Conservation (phyloP, 176 grass and related monocot genomes). For the Oryza officinalis region DNA sequence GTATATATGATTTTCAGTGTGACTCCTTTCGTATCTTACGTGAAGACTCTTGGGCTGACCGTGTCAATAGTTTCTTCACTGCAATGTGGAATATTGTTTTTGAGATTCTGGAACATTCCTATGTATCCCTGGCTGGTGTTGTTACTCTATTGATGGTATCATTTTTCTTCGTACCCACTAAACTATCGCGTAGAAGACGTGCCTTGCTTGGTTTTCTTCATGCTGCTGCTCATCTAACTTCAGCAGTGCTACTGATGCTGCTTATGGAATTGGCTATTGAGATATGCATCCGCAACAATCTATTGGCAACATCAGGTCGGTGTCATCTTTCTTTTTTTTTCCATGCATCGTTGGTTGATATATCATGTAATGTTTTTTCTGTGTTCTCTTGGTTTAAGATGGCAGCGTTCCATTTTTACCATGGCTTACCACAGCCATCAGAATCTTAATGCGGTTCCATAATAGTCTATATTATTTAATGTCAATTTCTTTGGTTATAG, state of each 20-base stretch:
- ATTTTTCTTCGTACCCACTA: conserved; percentile 95
- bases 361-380: conserved; percentile 17
- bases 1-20: conserved; percentile 63
- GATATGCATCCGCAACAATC: conserved; percentile 87
- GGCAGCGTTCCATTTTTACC: neutral
- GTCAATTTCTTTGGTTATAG: neutral
- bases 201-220: conserved; percentile 88
- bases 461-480: neutral
- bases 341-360: neutral
- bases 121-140: conserved; percentile 75
- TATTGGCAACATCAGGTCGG: conserved; percentile 93
- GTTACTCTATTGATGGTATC: conserved; percentile 69
- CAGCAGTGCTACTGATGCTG: conserved; percentile 90
- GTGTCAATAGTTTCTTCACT: conserved; percentile 71
- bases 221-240: conserved; percentile 80
- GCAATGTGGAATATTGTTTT: conserved; percentile 82
- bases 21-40: conserved; percentile 68
- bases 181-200: conserved; percentile 82
- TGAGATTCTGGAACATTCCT: conserved; percentile 89
- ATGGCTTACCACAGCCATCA: neutral
- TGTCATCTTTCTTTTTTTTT: neutral
- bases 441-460: neutral
- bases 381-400: neutral
- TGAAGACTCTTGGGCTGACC: conserved; percentile 73
- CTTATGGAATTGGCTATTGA: conserved; percentile 97